Base-by-base conservation (phyloP, 306 rosid genomes). In the Quercus dentata region DNA sequence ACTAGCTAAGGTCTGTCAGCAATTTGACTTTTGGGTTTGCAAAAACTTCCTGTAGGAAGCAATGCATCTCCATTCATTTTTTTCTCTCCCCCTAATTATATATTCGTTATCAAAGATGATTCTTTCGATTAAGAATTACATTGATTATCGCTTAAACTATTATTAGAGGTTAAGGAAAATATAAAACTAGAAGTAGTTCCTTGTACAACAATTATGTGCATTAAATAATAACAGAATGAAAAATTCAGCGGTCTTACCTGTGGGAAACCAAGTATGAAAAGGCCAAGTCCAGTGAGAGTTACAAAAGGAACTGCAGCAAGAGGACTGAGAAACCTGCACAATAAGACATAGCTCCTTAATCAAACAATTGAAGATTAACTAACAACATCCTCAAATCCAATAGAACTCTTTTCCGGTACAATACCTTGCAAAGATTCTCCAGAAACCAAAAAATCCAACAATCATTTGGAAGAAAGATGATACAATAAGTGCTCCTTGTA, bases 221-320 rank as follows among this genome's bases (percentile, higher is more conserved):
- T 14, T 8, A 59, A 58, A 56, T 17, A 62, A 52, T 61, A 73
- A 20, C 13, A 49, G 74, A 17, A 55, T 23, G 35, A 78, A 38
- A 85, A 25, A 30, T 28, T 67, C 57, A 49, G 38, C 62, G 27
- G 31, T 18, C 79, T 35, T 89, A 92, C 99, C 49, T 31, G 85
- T 52, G 99, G 97, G 82, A 95, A 95, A 82, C 95, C 95, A 73
- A 76, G 44, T 10, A 55, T 83, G 81, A 84, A 90, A 69, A 91
- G 87, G 73, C 97, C 97, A 27, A 94, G 90, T 58, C 99, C 97
- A 59, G 96, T 91, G 9, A 94, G 89, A 56, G 92, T 89, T 54
- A 94, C 97, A 75, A 94, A 92, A 58, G 99, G 98, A 77, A 89
- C 90, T 3, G 86, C 90, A 78, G 88, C 87, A 62, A 92, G 93